These are phyloP conservation scores for Calonectria leucothoes DNA, from an alignment of 2,329 filamentous ascomycete species.

Conservation along the genomic window DNA sequence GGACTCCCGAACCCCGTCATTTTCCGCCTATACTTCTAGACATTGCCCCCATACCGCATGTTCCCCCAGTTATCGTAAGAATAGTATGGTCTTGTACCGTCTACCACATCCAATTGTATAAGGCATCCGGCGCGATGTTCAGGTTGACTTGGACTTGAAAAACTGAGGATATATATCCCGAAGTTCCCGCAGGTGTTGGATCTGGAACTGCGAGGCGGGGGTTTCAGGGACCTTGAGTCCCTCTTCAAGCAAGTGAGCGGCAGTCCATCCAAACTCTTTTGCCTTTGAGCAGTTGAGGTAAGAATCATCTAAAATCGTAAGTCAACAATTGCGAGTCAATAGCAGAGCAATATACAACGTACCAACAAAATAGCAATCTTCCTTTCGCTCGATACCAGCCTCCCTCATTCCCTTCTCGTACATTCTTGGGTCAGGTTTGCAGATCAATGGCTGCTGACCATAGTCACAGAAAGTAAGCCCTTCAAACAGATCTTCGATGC, in stretches of 20 bases:
- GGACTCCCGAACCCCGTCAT: slow-evolving; percentile 29
- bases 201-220: slow-evolving; percentile 78
- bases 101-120: background rate
- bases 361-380: slow-evolving; percentile 95
- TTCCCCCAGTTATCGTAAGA: background rate
- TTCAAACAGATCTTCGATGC: slow-evolving; percentile 90
- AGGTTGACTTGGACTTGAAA: slow-evolving; percentile 70
- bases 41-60: background rate
- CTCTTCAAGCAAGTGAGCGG: slow-evolving; percentile 87
- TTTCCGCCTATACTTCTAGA: slow-evolving; percentile 7
- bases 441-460: slow-evolving; percentile 75
- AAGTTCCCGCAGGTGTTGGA: slow-evolving; percentile 81
- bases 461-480: slow-evolving; percentile 98
- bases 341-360: slow-evolving; percentile 48
- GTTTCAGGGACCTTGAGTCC: slow-evolving; percentile 71
- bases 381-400: slow-evolving; percentile 74
- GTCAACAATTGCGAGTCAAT: background rate
- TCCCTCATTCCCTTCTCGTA: slow-evolving; percentile 90
- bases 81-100: background rate
- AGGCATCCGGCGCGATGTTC: background rate
- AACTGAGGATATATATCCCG: slow-evolving; percentile 83
- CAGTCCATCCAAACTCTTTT: slow-evolving; percentile 84
- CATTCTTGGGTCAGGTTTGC: slow-evolving; percentile 88
- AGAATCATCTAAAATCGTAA: slow-evolving; percentile 77
- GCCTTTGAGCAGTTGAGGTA: slow-evolving; percentile 83